Evolutionary conservation across 2,329 filamentous ascomycete species (phyloP), one percentile per base, ranked within the genome.

Genomic region (Colletotrichum neosansevieriae): DNA sequence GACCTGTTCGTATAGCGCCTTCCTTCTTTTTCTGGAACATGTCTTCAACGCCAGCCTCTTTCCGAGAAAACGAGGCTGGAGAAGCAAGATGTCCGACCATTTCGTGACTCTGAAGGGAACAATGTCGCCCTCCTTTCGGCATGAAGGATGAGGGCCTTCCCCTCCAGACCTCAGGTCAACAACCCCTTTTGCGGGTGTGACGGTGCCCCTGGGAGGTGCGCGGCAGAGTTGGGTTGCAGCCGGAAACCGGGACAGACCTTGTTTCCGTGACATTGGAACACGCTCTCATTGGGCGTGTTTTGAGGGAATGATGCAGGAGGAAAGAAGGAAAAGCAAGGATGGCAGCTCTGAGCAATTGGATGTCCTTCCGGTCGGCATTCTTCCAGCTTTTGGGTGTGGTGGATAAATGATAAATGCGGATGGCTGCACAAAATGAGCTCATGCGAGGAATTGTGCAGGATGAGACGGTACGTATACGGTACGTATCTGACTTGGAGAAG

Each of bases 221-320:
- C 65, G 61, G 65, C 61, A 69, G 61, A 53, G 47, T 40, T 54
- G 57, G 54, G 51, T 40, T 69, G 63, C 63, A 57, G 63, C 51
- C 34, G 63, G 56, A 24, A 29, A n/a, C 56, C n/a, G 51, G 51
- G 66, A 57, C 36, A 11, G 42, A 29, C 57, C 63, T 58, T 56
- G 57, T 21, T 62, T 29, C 67, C 63, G 34, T 62, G 42, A 53
- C 50, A n/a, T 19, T 58, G 67, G 63, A 53, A 67, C 24, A 3
- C n/a, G 1, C n/a, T 21, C 5, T 42, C 29, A 62, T 69, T 69
- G 67, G 63, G 15, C 34, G 7, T n/a, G 6, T 21, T 17, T 21
- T 11, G 17, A 12, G 32, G 17, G 29, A 21, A n/a, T 36, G 53
- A 36, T 40, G 59, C 51, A 62, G 45, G 24, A 56, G 53, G 51